Evolutionary conservation across 2,329 filamentous ascomycete species (phyloP), one percentile per base, ranked within the genome.

Genomic region (Botrytis porri): DNA sequence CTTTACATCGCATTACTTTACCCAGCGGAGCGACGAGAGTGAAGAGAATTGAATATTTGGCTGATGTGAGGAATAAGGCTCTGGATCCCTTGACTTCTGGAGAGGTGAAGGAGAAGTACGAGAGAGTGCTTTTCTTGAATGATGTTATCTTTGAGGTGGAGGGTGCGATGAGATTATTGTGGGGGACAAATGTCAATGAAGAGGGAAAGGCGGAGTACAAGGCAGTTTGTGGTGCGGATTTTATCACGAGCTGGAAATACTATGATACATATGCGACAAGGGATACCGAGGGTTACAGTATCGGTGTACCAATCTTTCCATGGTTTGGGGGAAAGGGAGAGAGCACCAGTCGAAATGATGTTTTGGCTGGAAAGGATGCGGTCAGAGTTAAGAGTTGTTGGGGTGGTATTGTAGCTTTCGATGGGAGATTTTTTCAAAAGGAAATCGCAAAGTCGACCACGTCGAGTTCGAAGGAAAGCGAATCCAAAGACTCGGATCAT

Each of bases 251-350:
- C 0, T 88, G 91, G 75, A 85, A 88, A 59, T 92, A 89, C 79
- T 94, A 94, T 81, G 92, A 94, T 80, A 89, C 90, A 0, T 94
- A 92, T 80, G 92, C 91, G 1, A 88, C 90, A 32, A 86, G 92
- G 22, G 92, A 94, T 77, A 82, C 84, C 4, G 86, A 92, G 73
- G 91, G 91, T 1, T 87, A 88, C 76, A 86, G 86, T 41, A 86
- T 88, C 48, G 87, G 91, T 7, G 84, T 92, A 59, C 88, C 89
- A 1, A 87, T 90, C 74, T 94, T 88, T 80, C 92, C 92, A 0
- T 92, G 89, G 82, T 92, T 92, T 80, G 85, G 88, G 7, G 82
- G 80, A 63, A 83, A 82, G 1, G 87, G 87, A 1, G 80, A 85
- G 22, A 88, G 83, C 0, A 82, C 82, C n/a, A 89, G 86, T 54